Percentiles rank a stretch among this genome's conserved stretches.
Evolutionary conservation across 2,329 filamentous ascomycete species (phyloP).

Genomic region (Neoscytalidium dimidiatum): DNA sequence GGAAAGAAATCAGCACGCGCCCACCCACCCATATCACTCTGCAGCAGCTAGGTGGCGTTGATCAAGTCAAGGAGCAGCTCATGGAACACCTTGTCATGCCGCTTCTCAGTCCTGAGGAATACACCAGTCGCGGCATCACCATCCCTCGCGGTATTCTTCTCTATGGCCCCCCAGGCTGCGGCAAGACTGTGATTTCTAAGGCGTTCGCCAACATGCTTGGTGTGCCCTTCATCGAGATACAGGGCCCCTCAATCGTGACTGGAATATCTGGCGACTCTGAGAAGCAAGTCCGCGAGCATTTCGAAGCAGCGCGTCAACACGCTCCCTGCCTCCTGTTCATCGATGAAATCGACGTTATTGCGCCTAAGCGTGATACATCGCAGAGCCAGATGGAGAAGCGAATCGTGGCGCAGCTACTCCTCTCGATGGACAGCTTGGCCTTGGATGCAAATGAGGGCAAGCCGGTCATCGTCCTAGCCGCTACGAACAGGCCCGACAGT

Average conservation of each 20-base stretch:
- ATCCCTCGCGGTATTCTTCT: conserved; percentile 75
- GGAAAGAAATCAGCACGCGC: conserved; percentile 58
- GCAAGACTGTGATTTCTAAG: conserved; percentile 82
- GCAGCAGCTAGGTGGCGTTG: conserved; percentile 74
- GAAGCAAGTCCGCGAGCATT: conserved; percentile 80
- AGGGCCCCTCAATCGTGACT: conserved; percentile 77
- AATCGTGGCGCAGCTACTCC: conserved; percentile 79
- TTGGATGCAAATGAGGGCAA: conserved; percentile 71
- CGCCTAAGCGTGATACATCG: conserved; percentile 78
- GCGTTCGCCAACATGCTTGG: conserved; percentile 75
- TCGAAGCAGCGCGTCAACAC: conserved; percentile 82
- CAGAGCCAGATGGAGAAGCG: conserved; percentile 89
- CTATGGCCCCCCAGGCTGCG: conserved; percentile 82
- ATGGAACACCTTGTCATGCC: conserved; percentile 73
- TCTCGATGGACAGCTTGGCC: conserved; percentile 80
- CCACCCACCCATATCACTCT: conserved; percentile 69
- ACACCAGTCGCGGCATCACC: conserved; percentile 65
- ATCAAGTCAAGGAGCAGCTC: conserved; percentile 68
- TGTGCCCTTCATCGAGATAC: conserved; percentile 79
- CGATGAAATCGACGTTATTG: conserved; percentile 89
- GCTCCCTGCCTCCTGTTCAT: conserved; percentile 91
- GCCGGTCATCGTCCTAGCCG: conserved; percentile 85
- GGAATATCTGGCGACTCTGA: conserved; percentile 90
- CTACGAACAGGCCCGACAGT: conserved; percentile 85
- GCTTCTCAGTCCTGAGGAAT: conserved; percentile 67